Percentiles rank a stretch among this genome's conserved stretches.
These are phyloP conservation scores for Naganishia cerealis DNA, from an alignment of 1,284 basidiomycete species.

Conservation along the genomic window DNA sequence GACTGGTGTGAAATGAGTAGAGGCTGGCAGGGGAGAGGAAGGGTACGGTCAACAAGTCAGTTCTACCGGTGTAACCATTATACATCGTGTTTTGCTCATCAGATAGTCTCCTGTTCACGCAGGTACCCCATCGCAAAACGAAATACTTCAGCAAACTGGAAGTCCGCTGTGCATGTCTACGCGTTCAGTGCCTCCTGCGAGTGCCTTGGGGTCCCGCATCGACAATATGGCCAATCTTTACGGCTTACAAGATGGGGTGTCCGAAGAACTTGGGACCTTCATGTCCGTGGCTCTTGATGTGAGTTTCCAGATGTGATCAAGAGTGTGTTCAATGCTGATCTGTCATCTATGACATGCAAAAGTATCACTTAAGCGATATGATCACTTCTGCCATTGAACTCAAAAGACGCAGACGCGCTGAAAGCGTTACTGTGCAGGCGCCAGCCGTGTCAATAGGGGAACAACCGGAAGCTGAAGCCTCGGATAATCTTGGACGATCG, in stretches of 20 bases:
- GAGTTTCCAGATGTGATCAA: not conserved
- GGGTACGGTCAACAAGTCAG: slow-evolving; percentile 24
- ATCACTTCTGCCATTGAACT: slow-evolving; percentile 25
- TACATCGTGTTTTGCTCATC: not conserved
- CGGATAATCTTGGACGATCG: not conserved
- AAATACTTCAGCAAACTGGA: slow-evolving; percentile 10
- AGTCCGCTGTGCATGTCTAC: slow-evolving; percentile 23
- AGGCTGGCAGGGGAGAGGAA: slow-evolving; percentile 30
- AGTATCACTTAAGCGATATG: slow-evolving; percentile 19
- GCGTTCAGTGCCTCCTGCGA: slow-evolving; percentile 19
- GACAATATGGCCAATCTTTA: slow-evolving; percentile 23
- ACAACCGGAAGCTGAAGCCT: not conserved
- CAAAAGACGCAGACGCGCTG: not conserved
- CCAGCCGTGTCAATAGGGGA: not conserved
- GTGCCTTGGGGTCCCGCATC: slow-evolving; percentile 19
- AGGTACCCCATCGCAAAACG: slow-evolving; percentile 16
- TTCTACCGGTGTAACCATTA: not conserved
- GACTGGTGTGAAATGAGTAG: slow-evolving; percentile 33
- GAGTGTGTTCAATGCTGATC: not conserved
- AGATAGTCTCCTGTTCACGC: too few relatives aligned
- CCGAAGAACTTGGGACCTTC: slow-evolving; percentile 46
- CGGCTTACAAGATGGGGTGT: slow-evolving; percentile 26
- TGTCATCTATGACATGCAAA: not conserved
- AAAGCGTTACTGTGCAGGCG: not conserved
- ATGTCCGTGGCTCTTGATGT: slow-evolving; percentile 48